Evolutionary conservation across 495 filamentous ascomycete genomes (phyloP).

Genomic region (Xylaria grammica): DNA sequence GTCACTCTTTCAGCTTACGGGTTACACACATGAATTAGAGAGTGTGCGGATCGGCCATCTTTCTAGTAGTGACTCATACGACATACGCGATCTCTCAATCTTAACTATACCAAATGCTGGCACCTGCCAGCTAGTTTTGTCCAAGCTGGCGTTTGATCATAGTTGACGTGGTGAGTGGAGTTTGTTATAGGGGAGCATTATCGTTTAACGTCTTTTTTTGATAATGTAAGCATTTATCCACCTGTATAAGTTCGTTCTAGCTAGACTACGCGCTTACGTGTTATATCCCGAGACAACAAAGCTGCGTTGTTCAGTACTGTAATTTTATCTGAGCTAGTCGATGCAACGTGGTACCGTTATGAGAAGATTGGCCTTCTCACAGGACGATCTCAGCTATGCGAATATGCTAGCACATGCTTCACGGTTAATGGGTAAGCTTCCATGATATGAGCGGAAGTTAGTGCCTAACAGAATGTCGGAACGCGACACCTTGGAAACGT

Average conservation of each 20-base stretch:
- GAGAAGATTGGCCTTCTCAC: not conserved
- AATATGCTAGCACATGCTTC: not conserved
- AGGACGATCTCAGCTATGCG: not conserved
- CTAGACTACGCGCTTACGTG: constrained; percentile 12
- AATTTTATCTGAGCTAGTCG: constrained; percentile 5
- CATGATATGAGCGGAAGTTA: not conserved
- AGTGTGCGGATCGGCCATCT: not conserved
- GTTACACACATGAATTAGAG: too few relatives aligned
- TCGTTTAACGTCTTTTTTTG: not conserved
- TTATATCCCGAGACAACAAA: constrained; percentile 13
- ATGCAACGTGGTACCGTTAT: constrained; percentile 19
- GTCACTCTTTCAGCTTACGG: too few relatives aligned
- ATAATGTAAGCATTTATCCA: constrained; percentile 3
- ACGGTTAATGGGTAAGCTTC: not conserved
- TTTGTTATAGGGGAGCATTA: not conserved
- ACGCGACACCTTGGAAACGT: constrained; percentile 4
- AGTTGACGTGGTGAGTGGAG: constrained; percentile 19
- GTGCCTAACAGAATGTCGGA: constrained; percentile 11
- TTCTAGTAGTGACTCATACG: not conserved
- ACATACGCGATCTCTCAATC: too few relatives aligned
- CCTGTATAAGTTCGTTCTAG: constrained; percentile 1
- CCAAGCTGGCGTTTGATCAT: not conserved
- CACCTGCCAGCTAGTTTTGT: not conserved
- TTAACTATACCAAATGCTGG: not conserved
- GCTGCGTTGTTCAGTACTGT: constrained; percentile 12